phyloP scores from a whole-genome alignment of 2,329 filamentous ascomycete genomes.

The Fusarium sp. region DNA sequence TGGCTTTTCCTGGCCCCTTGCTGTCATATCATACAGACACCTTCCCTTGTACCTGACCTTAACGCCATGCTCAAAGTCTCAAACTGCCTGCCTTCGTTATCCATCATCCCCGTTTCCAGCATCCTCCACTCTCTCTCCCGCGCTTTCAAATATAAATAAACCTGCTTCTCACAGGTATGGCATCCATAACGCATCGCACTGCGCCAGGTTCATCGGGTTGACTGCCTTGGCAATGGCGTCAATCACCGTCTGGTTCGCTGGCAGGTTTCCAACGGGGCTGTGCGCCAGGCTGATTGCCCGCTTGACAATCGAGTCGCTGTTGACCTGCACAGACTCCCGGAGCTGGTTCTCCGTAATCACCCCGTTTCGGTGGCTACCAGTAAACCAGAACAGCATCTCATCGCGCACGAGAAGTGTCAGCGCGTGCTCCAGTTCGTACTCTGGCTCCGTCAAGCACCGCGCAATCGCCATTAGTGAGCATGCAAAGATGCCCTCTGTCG shows the following conservation, averaged over 20 bases:
- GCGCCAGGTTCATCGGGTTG: slow-evolving; percentile 89
- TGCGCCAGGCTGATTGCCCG: slow-evolving; percentile 88
- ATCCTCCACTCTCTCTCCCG: background rate
- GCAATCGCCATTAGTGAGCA: slow-evolving; percentile 97
- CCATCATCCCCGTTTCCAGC: background rate
- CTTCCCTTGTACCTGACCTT: slow-evolving; percentile 32
- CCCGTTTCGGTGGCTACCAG: slow-evolving; percentile 76
- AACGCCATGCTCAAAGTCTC: slow-evolving; percentile 52
- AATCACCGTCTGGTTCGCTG: slow-evolving; percentile 97
- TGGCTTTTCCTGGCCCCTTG: slow-evolving; percentile 21
- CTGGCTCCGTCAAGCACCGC: slow-evolving; percentile 90
- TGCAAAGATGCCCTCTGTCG: slow-evolving; percentile 97
- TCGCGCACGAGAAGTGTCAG: slow-evolving; percentile 96
- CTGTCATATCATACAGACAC: slow-evolving; percentile 23
- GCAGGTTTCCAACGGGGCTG: slow-evolving; percentile 83
- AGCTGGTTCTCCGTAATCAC: slow-evolving; percentile 74
- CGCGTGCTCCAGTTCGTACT: slow-evolving; percentile 93
- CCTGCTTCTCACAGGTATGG: slow-evolving; percentile 79
- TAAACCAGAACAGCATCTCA: slow-evolving; percentile 98
- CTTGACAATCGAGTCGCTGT: slow-evolving; percentile 94
- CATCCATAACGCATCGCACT: slow-evolving; percentile 97
- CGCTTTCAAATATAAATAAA: slow-evolving; percentile 21
- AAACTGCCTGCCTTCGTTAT: slow-evolving; percentile 27
- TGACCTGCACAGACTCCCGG: slow-evolving; percentile 84
- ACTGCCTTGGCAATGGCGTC: slow-evolving; percentile 94